phyloP scores from a whole-genome alignment of 306 rosid genomes.

The Spatholobus suberectus region DNA sequence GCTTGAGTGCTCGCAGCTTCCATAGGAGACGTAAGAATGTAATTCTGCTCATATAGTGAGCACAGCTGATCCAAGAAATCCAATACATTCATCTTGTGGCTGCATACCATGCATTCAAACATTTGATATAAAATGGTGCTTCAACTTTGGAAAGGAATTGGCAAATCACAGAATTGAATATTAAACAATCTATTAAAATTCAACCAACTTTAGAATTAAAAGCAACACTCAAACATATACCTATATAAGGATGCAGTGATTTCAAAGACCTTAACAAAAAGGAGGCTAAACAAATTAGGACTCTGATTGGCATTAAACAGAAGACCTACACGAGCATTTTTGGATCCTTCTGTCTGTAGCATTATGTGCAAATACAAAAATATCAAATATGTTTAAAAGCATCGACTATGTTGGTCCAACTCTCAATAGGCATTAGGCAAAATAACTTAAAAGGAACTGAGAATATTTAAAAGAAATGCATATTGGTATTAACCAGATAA shows the following conservation, averaged over 20 bases:
- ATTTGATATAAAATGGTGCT: constrained; percentile 8
- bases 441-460: too few species aligned
- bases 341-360: constrained; percentile 74
- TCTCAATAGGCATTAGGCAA: constrained; percentile 10
- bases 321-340: constrained; percentile 77
- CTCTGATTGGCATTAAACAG: constrained; percentile 64
- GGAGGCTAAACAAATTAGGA: constrained; percentile 58
- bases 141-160: background rate
- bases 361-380: constrained; percentile 26
- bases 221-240: constrained; percentile 44
- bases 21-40: constrained; percentile 52
- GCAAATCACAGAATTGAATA: constrained; percentile 36
- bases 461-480: constrained; percentile 1
- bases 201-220: constrained; percentile 5
- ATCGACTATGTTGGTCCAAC: constrained; percentile 20
- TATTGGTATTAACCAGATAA: constrained; percentile 68
- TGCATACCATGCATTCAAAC: constrained; percentile 54
- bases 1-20: constrained; percentile 54
- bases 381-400: background rate
- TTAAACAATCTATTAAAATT: constrained; percentile 23
- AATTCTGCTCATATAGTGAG: constrained; percentile 71
- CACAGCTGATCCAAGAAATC: constrained; percentile 73
- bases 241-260: constrained; percentile 71
- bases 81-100: constrained; percentile 74
- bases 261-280: constrained; percentile 71